These are phyloP conservation scores for Curvularia lunata DNA, from an alignment of 2,329 filamentous ascomycete species.

Conservation along the genomic window DNA sequence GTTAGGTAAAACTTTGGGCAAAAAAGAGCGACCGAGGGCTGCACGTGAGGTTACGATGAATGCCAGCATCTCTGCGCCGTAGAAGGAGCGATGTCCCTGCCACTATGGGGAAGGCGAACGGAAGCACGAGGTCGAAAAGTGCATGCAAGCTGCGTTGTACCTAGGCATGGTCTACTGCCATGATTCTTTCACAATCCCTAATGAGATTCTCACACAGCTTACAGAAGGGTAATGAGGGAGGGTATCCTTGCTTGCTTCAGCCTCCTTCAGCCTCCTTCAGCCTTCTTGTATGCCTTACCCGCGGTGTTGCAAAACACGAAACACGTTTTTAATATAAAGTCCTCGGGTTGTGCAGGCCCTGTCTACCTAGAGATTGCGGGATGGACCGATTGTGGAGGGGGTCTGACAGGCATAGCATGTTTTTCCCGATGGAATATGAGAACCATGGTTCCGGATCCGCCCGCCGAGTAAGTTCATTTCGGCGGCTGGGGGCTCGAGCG, in stretches of 20 bases:
- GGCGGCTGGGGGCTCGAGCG: background rate
- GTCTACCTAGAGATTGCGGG: constrained; percentile 1
- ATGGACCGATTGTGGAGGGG: constrained; percentile 3
- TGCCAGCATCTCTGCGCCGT: background rate
- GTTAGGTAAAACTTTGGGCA: background rate
- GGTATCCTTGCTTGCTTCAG: too few relatives aligned
- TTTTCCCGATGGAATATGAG: background rate
- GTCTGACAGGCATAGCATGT: background rate
- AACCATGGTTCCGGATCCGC: background rate
- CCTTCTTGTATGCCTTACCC: constrained; percentile 18
- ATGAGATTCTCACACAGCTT: too few relatives aligned
- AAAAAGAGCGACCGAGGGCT: background rate
- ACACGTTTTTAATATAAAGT: background rate
- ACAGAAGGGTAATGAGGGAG: too few relatives aligned
- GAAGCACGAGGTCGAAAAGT: background rate
- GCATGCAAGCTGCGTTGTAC: background rate
- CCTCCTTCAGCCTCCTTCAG: constrained; percentile 4
- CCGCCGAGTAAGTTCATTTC: background rate
- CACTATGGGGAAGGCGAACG: background rate
- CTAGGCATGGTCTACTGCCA: too few relatives aligned
- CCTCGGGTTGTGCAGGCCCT: constrained; percentile 12
- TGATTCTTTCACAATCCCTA: too few relatives aligned
- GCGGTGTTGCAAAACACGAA: constrained; percentile 1
- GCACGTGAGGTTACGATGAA: background rate
- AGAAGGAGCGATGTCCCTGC: background rate